Conservation (phyloP, 345 rosid species). For the Pugionium dolabratum region DNA sequence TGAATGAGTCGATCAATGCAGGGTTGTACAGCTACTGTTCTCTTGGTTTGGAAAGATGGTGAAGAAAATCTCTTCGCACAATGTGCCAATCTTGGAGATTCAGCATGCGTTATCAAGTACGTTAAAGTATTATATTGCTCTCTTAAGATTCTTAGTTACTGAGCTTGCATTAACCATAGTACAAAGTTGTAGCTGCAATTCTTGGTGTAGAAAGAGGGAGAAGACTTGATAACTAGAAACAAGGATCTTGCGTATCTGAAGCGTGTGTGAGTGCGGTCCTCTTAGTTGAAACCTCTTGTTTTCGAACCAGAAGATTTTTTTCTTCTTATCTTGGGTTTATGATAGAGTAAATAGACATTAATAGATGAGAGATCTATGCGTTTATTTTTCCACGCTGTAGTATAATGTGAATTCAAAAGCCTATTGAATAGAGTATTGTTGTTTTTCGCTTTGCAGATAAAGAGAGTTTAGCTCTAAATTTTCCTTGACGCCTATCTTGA, state of each 20-base stretch:
- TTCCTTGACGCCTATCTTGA: conserved; percentile 5
- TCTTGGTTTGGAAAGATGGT: conserved; percentile 74
- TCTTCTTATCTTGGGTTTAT: not conserved
- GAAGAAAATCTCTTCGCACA: conserved; percentile 63
- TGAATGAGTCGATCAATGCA: conserved; percentile 40
- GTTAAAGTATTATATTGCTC: conserved; percentile 37
- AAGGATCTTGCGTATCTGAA: conserved; percentile 33
- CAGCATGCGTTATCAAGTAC: conserved; percentile 83
- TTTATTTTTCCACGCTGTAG: not conserved
- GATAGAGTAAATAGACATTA: conserved; percentile 20
- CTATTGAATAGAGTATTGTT: not conserved
- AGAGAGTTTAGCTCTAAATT: not conserved
- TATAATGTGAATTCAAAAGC: conserved; percentile 4
- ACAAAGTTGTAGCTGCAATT: conserved; percentile 35
- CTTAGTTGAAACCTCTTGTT: conserved; percentile 17
- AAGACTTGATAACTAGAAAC: conserved; percentile 38
- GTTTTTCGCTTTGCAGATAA: conserved; percentile 7
- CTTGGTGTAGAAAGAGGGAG: conserved; percentile 37
- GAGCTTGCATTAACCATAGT: conserved; percentile 18
- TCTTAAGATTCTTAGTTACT: conserved; percentile 29
- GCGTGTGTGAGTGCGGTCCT: conserved; percentile 38
- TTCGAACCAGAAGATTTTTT: conserved; percentile 26
- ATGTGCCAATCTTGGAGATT: conserved; percentile 96
- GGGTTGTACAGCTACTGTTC: conserved; percentile 98
- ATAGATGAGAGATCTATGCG: conserved; percentile 25